Evolutionary conservation across 1,284 basidiomycete species (phyloP), one percentile per base, ranked within the genome.

Genomic region (Flammula alnicola): DNA sequence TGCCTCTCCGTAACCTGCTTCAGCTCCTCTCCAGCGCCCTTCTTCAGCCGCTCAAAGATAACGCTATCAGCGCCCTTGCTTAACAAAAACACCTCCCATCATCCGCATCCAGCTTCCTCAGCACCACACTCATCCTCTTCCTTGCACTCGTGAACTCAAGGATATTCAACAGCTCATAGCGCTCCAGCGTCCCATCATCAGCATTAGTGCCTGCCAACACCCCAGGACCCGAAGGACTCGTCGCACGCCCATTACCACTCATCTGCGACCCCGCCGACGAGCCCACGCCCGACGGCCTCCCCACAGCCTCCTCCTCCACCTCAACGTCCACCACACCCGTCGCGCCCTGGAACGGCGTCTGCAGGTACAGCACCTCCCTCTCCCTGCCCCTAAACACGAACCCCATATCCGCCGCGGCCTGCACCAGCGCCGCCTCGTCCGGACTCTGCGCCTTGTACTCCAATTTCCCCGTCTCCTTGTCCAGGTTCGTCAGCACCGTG

Each of bases 371-470:
- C 12, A 87, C 78, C 60, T 92, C 90, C 56, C 79, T 80, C 59
- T 98, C 95, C 48, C 93, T 80, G 4, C 95, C 95, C 16, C 86
- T 82, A 75, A 98, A 99, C 44, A 95, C 80, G 67, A 92, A 99
- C 0, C 97, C 97, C 37, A 91, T 86, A 63, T 98, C 95, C 7
- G 96, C 95, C 1, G 97, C 96, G 20, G 94, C 93, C 70, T 97
- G 94, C 1, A 99, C 96, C n/a, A 99, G 83, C 8, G 96, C 97
- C 3, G 93, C 91, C 74, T 99, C 97, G 65, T 99, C 97, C 1
- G 97, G 97, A 19, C 88, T 91, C 70, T 98, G 96, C 3, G 96
- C 95, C 72, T 97, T 98, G 79, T 97, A 99, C 64, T 91, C 83
- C 52, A 98, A 83, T 20, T 77, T 77, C 37, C 89, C 89, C 0